Conservation (phyloP, 768 basidiomycete genomes). For the Calocybe indica region DNA sequence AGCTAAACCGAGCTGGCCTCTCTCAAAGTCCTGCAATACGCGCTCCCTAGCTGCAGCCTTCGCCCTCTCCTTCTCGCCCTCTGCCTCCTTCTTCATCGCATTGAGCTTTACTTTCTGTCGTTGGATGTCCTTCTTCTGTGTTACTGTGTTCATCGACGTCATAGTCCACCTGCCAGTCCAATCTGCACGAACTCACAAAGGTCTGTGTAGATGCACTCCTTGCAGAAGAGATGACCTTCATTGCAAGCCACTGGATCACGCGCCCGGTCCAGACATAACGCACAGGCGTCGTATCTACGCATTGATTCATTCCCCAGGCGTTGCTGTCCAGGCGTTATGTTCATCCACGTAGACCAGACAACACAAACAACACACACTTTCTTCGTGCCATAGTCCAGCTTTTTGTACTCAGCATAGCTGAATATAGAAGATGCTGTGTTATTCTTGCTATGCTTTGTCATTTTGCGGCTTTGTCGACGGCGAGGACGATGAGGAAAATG, state of each 20-base stretch:
- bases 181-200: conserved; percentile 46
- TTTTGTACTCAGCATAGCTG: conserved; percentile 86
- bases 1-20: conserved; percentile 71
- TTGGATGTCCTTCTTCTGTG: conserved; percentile 91
- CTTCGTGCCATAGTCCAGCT: conserved; percentile 80
- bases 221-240: conserved; percentile 92
- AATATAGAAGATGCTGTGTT: conserved; percentile 87
- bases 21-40: conserved; percentile 87
- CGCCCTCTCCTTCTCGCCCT: conserved; percentile 66
- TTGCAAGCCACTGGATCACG: conserved; percentile 79
- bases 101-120: conserved; percentile 80
- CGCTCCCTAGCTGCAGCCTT: conserved; percentile 78
- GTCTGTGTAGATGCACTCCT: conserved; percentile 88
- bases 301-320: conserved; percentile 88
- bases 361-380: conserved; percentile 34
- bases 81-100: conserved; percentile 69
- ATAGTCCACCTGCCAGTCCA: neutral
- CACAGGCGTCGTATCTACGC: conserved; percentile 88
- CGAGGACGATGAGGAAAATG: neutral
- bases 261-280: conserved; percentile 80
- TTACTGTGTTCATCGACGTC: conserved; percentile 39
- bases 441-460: conserved; percentile 91
- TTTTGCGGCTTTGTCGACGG: conserved; percentile 17
- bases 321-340: conserved; percentile 34
- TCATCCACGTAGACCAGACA: conserved; percentile 2